phyloP scores from a whole-genome alignment of 345 rosid species.

The Limnanthes douglasii region DNA sequence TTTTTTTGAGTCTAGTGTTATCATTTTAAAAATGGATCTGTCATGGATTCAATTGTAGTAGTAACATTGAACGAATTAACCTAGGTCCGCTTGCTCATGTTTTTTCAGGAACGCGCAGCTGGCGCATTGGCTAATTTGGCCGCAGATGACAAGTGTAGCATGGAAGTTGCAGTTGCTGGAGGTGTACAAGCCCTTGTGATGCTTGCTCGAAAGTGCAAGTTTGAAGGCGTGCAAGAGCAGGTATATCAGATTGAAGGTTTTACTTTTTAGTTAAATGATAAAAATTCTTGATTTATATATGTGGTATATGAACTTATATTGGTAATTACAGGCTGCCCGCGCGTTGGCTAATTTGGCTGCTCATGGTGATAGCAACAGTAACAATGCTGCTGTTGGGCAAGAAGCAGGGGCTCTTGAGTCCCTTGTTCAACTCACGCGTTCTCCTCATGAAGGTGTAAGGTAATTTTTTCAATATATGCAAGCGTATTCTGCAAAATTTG shows the following conservation, averaged over 20 bases:
- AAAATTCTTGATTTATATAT: neutral
- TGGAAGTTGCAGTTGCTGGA: conserved; percentile 60
- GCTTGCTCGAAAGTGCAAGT: conserved; percentile 76
- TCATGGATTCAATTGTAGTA: conserved; percentile 1
- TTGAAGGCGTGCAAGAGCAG: conserved; percentile 82
- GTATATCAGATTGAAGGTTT: conserved; percentile 7
- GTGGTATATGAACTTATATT: neutral
- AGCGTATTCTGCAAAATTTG: too few relatives aligned
- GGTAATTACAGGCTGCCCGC: conserved; percentile 63
- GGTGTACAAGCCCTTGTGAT: conserved; percentile 69
- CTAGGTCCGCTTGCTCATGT: too few relatives aligned
- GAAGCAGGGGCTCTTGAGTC: conserved; percentile 93
- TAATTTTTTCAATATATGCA: too few relatives aligned
- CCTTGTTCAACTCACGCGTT: conserved; percentile 67
- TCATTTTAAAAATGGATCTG: neutral
- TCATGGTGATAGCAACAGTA: conserved; percentile 87
- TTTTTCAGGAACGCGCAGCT: conserved; percentile 73
- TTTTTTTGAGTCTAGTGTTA: neutral
- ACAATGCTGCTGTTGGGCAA: conserved; percentile 92
- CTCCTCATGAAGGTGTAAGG: conserved; percentile 93
- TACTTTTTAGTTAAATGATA: neutral
- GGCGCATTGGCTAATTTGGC: conserved; percentile 86
- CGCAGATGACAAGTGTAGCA: conserved; percentile 78
- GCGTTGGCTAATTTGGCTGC: conserved; percentile 95
- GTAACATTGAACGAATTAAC: too few relatives aligned